Evolutionary conservation across 768 basidiomycete species (phyloP), one percentile per base, ranked within the genome.

Genomic region (Xerocomellus chrysenteron): DNA sequence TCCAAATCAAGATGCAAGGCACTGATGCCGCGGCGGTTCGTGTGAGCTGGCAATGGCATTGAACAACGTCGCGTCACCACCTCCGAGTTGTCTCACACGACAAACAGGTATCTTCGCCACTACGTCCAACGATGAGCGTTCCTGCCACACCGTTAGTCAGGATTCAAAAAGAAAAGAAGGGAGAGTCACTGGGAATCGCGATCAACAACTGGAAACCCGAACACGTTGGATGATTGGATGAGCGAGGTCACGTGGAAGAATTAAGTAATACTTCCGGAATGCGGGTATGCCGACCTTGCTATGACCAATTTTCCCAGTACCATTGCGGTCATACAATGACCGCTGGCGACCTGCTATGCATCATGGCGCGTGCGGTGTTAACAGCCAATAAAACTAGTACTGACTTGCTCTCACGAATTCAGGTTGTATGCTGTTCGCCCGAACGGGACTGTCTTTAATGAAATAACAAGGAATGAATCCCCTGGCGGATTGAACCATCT

Each of bases 11-110:
- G 49, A 42, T 42, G 37, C 47, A 52, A 57, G 53, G 44, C 54
- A 26, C 54, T 32, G 37, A 33, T 55, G 26, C 52, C 47, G 52
- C 56, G n/a, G 53, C 44, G 58, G 58, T 60, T 48, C 47, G 56
- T 55, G 45, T 66, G 45, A 52, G 55, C 37, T 21, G 21, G 21
- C n/a, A n/a, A n/a, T 21, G 28, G 24, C 65, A 66, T 66, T 52
- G 56, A 43, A 51, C 33, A 40, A 46, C 26, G 50, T 56, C 26
- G 51, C 28, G 52, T 52, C 26, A 41, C 39, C 45, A 11, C 44
- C 19, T 17, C 36, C 24, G 41, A n/a, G 52, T 39, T 26, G 42
- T 54, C 45, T 48, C 26, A 55, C 40, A 21, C 39, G 19, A 54
- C 37, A 10, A 41, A 35, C 17, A 14, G 37, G 24, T 46, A 17